These are phyloP conservation scores for Stylonectria norvegica DNA, from an alignment of 2,329 filamentous ascomycete genomes.

Conservation along the genomic window DNA sequence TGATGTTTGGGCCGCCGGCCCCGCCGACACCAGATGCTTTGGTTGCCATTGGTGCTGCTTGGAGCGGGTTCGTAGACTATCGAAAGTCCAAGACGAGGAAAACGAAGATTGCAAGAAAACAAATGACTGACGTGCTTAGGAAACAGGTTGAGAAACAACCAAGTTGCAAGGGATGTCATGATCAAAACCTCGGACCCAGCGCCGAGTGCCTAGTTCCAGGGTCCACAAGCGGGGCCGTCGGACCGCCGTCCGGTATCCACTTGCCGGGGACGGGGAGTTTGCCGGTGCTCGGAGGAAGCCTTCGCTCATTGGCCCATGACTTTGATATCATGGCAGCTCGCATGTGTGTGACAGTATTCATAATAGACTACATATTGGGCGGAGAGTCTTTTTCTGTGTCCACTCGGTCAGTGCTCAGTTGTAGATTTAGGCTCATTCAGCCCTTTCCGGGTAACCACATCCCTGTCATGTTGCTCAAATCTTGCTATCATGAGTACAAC, in stretches of 20 bases:
- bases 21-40: neutral
- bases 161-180: too few species aligned
- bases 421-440: too few species aligned
- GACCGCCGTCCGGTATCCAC: constrained; percentile 1
- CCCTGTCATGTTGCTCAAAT: too few species aligned
- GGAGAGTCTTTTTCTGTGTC: too few species aligned
- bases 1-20: constrained; percentile 21
- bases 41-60: constrained; percentile 9
- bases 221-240: constrained; percentile 1
- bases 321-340: too few species aligned
- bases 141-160: too few species aligned
- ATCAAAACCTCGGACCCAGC: constrained; percentile 1
- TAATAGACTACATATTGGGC: neutral
- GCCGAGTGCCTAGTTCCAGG: constrained; percentile 15
- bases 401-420: too few species aligned
- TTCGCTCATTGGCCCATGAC: too few species aligned
- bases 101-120: neutral
- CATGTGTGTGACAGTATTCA: too few species aligned
- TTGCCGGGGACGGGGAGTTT: neutral
- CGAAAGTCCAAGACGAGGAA: too few species aligned
- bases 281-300: constrained; percentile 10
- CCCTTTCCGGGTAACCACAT: too few species aligned
- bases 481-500: neutral
- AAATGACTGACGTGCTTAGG: neutral
- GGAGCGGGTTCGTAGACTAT: neutral